Evolutionary conservation across 352 stramenopile species (phyloP).

Genomic region (Pythium rhizo-oryzae): DNA sequence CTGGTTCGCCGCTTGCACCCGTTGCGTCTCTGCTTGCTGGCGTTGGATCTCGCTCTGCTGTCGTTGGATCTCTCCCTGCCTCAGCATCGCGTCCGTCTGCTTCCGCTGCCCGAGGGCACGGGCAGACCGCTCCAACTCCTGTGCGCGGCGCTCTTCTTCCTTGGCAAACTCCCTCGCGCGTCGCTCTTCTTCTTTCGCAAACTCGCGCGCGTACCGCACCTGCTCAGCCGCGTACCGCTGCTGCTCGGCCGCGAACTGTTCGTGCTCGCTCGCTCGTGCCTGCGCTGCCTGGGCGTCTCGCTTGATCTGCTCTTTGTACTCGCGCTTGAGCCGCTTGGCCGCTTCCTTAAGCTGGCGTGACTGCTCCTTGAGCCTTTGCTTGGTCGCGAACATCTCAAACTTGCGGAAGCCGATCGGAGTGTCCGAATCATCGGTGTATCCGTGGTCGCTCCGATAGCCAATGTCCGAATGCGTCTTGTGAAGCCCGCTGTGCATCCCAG

Average conservation of each 20-base stretch:
- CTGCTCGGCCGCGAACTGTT: constrained; percentile 5
- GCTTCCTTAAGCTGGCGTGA: constrained; percentile 26
- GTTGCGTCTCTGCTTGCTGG: not conserved
- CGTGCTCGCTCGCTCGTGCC: not conserved
- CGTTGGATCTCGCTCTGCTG: constrained; percentile 1
- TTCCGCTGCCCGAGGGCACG: not conserved
- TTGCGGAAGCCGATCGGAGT: constrained; percentile 13
- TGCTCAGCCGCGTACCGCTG: constrained; percentile 5
- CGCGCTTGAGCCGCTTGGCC: constrained; percentile 20
- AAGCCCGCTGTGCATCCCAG: not conserved
- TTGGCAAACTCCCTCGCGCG: not conserved
- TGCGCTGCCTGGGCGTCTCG: constrained; percentile 6
- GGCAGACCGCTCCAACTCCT: not conserved
- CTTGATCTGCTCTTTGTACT: constrained; percentile 27
- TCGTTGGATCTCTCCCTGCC: not conserved
- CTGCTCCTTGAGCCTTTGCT: constrained; percentile 29
- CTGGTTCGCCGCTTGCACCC: not conserved
- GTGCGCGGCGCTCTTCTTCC: not conserved
- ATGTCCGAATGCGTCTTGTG: constrained; percentile 19
- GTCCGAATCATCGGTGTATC: not conserved
- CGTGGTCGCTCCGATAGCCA: not conserved
- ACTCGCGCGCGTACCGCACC: constrained; percentile 4
- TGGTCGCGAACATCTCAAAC: constrained; percentile 24
- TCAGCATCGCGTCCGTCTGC: not conserved
- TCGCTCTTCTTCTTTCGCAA: constrained; percentile 7